Evolutionary conservation across 2,329 filamentous ascomycete genomes (phyloP), one percentile per base, ranked within the genome.

Genomic region (Penicillium concentricum): DNA sequence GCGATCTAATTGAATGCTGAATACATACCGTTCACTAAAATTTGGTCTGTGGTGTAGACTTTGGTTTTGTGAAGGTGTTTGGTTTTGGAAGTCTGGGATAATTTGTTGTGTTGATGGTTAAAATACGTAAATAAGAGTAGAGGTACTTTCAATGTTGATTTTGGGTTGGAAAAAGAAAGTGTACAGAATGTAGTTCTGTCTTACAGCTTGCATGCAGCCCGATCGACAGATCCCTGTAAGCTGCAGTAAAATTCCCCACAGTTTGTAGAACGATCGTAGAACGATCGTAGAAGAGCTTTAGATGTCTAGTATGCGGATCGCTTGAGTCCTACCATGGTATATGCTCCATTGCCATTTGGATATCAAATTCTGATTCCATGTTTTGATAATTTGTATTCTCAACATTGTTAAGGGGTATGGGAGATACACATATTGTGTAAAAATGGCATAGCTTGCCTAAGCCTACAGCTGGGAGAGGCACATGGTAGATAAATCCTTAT

Each of bases 181-280:
- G 18, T 24, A 24, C 38, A n/a, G n/a, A n/a, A n/a, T n/a, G n/a
- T n/a, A 20, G 22, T 22, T 26, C 30, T 45, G n/a, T 24, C 6
- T 26, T 24, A 22, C 26, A 15, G 34, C 39, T 45, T 55, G 41
- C 26, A 46, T 34, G 32, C 32, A 38, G n/a, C 13, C 22, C 12
- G 39, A 35, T 51, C 24, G 30, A 28, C 28, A 26, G 24, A 26
- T 26, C 24, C 24, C 46, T 18, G 3, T 46, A 39, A 32, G 13
- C 34, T 52, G 48, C 41, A 56, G 34, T 51, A 24, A 1, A 13
- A 26, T 45, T 45, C 34, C 20, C 53, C 53, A 43, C 48, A 41
- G n/a, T 18, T 16, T 15, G 9, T 15, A 18, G 22, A 49, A 26
- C 18, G 2, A 41, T 20, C 4, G 2, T 18, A 30, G 34, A 49